Percentiles rank a stretch among this genome's conserved stretches.
Evolutionary conservation across 371 early-diverging fungal genomes (phyloP).

Genomic region (Saksenaea vasiformis): DNA sequence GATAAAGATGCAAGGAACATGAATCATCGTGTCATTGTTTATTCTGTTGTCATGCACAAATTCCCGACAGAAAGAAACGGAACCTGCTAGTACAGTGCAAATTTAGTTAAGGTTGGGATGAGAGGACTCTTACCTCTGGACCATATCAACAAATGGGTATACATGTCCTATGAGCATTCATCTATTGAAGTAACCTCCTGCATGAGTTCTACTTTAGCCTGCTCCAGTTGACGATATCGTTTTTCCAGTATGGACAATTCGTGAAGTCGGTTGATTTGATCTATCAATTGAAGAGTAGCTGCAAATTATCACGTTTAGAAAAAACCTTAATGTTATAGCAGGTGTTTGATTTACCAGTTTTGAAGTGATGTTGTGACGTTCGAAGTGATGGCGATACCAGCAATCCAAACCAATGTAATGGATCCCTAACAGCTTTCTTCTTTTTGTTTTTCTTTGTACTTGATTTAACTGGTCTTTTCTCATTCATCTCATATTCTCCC

Average conservation of each 20-base stretch:
- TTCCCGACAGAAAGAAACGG: no score
- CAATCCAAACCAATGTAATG: conserved; percentile 69
- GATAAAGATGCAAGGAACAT: no score
- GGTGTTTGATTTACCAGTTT: conserved; percentile 26
- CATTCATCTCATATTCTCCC: conserved; percentile 19
- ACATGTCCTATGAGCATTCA: no score
- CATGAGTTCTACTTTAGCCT: neutral
- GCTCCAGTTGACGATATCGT: conserved; percentile 27
- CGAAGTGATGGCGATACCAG: conserved; percentile 61
- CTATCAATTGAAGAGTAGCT: conserved; percentile 30
- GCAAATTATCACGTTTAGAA: neutral
- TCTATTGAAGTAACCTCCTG: no score
- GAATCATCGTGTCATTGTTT: no score
- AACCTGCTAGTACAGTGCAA: no score
- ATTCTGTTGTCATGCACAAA: no score
- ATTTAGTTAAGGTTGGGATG: no score
- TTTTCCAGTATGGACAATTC: conserved; percentile 34
- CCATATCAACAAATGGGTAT: no score
- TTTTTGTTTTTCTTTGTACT: conserved; percentile 5
- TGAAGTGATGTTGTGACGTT: conserved; percentile 53
- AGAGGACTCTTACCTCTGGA: no score
- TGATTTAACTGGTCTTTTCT: conserved; percentile 12
- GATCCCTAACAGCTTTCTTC: conserved; percentile 36
- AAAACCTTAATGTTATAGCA: neutral
- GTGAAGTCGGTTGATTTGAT: conserved; percentile 37